Base-by-base conservation (phyloP, 1,284 basidiomycete species). In the Schizophyllum amplum region DNA sequence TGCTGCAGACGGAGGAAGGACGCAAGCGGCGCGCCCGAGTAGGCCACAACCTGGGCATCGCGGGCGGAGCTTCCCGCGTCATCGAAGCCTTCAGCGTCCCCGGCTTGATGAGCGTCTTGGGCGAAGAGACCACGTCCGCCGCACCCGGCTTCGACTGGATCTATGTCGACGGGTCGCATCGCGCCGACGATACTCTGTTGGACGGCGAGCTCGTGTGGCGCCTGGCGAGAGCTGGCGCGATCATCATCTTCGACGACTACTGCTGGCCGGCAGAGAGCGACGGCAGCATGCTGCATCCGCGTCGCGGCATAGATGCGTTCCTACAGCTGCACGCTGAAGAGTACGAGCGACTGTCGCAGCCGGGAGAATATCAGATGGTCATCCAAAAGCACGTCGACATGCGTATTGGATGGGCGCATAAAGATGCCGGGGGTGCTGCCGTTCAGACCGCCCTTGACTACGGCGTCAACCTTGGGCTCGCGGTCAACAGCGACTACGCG, bases 171-270 rank as follows among this genome's bases (percentile, higher is more conserved):
- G 81, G 82, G 2, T 81, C 80, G 5, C 81, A 83, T 63, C 75
- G 79, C 57, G 78, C 82, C 1, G 78, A 80, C 57, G 82, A 84
- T 61, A 82, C 81, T 0, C 69, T 83, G 54, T 72, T 84, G 22
- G 82, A 84, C 61, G 81, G 75, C 4, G 82, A 84, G 65, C 69
- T 83, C 24, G 75, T 72, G 1, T 83, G 82, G 82, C 70, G 82
- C 2, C 67, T 84, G 13, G 78, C 80, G 2, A 70, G 72, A 53
- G 72, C 75, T 24, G 76, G 73, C 1, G 78, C 79, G 3, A 68
- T 83, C 51, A 61, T 83, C 60, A 75, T 83, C 51, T 80, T 84
- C 60, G 82, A 84, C 62, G 80, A 83, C 64, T 83, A 83, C 62
- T 69, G 70, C 48, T 83, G 82, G 81, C 62, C 73, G 27, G 70